These are phyloP conservation scores for Solanum stenotomum DNA, from an alignment of 257 asterid species.

Conservation along the genomic window DNA sequence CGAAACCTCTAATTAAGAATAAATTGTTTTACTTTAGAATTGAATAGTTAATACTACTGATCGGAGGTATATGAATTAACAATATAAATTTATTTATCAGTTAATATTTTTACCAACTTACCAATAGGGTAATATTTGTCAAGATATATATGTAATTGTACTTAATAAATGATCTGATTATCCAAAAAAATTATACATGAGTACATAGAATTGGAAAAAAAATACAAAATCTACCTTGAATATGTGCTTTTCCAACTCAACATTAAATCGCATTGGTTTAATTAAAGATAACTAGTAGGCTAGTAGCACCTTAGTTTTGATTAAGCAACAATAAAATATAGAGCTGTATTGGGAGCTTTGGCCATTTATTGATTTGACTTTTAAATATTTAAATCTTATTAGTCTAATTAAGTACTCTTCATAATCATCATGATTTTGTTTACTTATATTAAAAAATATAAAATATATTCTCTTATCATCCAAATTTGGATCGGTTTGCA, in stretches of 20 bases:
- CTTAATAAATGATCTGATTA: not conserved
- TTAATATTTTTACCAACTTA: not conserved
- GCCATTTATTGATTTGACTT: not conserved
- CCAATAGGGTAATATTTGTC: not conserved
- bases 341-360: not conserved
- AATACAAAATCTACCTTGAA: not conserved
- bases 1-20: accelerated
- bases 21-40: too few relatives aligned
- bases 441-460: not conserved
- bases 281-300: not conserved
- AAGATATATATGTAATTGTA: not conserved
- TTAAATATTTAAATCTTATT: not conserved
- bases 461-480: not conserved
- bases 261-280: not conserved
- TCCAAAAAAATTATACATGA: not conserved
- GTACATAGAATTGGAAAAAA: not conserved
- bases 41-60: too few relatives aligned
- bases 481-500: not conserved
- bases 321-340: too few relatives aligned
- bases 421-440: not conserved
- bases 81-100: too few relatives aligned
- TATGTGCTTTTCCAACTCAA: not conserved
- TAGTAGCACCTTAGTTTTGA: not conserved
- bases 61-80: not conserved
- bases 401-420: not conserved